phyloP scores from a whole-genome alignment of 495 filamentous ascomycete genomes.

The Evernia prunastri region DNA sequence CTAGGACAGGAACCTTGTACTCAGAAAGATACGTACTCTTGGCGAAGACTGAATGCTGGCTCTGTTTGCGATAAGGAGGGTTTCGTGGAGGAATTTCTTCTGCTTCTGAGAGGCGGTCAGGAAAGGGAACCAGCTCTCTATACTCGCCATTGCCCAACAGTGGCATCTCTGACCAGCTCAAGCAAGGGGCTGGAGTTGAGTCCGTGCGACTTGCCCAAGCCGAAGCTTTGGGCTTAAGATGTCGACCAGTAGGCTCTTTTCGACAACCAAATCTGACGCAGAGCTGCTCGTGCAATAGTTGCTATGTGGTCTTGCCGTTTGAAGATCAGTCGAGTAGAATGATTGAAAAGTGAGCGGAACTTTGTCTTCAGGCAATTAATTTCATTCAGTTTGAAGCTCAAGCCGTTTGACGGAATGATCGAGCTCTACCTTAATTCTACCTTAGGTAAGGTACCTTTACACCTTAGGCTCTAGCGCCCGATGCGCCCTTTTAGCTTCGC shows the following conservation, averaged over 20 bases:
- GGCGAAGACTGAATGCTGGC: slow-evolving; percentile 50
- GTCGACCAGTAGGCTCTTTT: not conserved
- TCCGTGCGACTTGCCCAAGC: slow-evolving; percentile 2
- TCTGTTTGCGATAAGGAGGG: slow-evolving; percentile 27
- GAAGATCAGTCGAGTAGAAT: not conserved
- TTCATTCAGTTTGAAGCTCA: not conserved
- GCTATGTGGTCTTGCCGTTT: not conserved
- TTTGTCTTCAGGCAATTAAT: not conserved
- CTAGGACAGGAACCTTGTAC: not conserved
- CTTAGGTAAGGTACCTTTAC: too few species aligned
- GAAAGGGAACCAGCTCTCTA: slow-evolving; percentile 15
- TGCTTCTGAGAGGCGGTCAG: slow-evolving; percentile 12
- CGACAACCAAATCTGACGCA: not conserved
- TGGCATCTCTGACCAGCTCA: slow-evolving; percentile 21
- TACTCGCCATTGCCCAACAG: slow-evolving; percentile 23
- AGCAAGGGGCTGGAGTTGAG: not conserved
- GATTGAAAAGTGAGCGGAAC: not conserved
- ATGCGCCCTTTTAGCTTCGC: not conserved
- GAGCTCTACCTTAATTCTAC: too few species aligned
- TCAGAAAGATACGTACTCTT: slow-evolving; percentile 30
- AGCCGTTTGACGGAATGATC: not conserved
- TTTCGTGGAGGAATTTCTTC: not conserved
- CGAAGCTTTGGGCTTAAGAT: slow-evolving; percentile 5
- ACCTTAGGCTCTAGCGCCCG: not conserved
- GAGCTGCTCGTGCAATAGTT: not conserved